Evolutionary conservation across 768 basidiomycete species (phyloP).

Genomic region (Pleurotus citrinopileatus): DNA sequence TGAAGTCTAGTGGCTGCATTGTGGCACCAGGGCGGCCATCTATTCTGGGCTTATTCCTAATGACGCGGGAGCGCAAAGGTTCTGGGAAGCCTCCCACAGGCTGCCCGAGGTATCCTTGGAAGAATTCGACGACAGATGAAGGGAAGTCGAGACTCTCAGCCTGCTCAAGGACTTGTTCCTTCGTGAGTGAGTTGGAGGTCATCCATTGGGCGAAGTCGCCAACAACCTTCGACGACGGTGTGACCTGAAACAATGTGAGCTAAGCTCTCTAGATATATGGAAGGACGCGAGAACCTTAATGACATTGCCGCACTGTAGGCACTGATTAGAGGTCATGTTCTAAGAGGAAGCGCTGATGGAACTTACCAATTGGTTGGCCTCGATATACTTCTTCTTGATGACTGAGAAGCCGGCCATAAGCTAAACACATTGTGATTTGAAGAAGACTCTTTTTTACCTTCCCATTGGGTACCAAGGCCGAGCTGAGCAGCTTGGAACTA

Average conservation of each 20-base stretch:
- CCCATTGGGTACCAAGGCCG: slow-evolving; percentile 96
- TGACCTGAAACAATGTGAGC: slow-evolving; percentile 52
- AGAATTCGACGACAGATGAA: slow-evolving; percentile 95
- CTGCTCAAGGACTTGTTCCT: slow-evolving; percentile 80
- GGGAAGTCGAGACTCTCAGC: slow-evolving; percentile 97
- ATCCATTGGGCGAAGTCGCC: slow-evolving; percentile 99
- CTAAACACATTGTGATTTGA: slow-evolving; percentile 11
- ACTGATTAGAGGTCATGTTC: slow-evolving; percentile 9
- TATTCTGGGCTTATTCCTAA: slow-evolving; percentile 91
- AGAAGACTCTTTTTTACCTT: slow-evolving; percentile 41
- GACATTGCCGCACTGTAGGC: slow-evolving; percentile 84
- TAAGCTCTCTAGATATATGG: not conserved
- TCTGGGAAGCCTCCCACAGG: slow-evolving; percentile 99
- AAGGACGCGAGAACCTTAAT: slow-evolving; percentile 61
- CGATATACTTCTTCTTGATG: slow-evolving; percentile 98
- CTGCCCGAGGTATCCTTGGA: slow-evolving; percentile 98
- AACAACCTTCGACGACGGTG: slow-evolving; percentile 97
- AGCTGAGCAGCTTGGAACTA: slow-evolving; percentile 99
- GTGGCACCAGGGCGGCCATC: slow-evolving; percentile 89
- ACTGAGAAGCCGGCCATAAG: slow-evolving; percentile 39
- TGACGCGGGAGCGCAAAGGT: slow-evolving; percentile 86
- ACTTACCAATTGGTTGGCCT: slow-evolving; percentile 90
- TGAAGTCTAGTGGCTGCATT: slow-evolving; percentile 91
- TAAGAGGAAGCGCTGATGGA: slow-evolving; percentile 4
- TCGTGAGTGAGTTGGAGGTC: slow-evolving; percentile 90